phyloP scores from a whole-genome alignment of 257 asterid species.

The Osmanthus fragrans region DNA sequence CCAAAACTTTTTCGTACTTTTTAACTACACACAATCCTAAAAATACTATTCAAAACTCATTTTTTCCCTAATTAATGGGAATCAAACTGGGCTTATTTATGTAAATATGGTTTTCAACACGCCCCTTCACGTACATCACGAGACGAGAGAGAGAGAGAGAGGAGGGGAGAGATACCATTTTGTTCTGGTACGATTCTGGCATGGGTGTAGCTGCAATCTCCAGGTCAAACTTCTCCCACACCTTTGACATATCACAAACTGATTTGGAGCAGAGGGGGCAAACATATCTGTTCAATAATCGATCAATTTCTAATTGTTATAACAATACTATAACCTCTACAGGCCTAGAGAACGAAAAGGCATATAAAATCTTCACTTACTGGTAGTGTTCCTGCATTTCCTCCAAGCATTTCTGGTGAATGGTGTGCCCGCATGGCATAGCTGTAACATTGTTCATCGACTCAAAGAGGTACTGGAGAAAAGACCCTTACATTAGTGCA shows the following conservation, averaged over 20 bases:
- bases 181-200: conserved; percentile 61
- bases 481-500: neutral
- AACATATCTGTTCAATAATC: conserved; percentile 46
- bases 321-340: neutral
- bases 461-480: conserved; percentile 70
- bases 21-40: too few relatives aligned
- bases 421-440: conserved; percentile 86
- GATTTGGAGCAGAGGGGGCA: conserved; percentile 91
- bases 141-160: neutral
- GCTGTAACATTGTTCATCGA: conserved; percentile 68
- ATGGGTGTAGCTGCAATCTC: conserved; percentile 88
- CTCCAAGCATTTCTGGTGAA: conserved; percentile 73
- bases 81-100: neutral
- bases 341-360: neutral
- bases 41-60: too few relatives aligned
- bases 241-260: conserved; percentile 82
- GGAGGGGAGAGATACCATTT: conserved; percentile 36
- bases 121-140: neutral
- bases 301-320: neutral
- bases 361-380: conserved; percentile 40
- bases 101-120: neutral
- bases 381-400: conserved; percentile 83
- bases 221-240: conserved; percentile 79
- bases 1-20: too few relatives aligned
- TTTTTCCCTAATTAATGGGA: too few relatives aligned